Evolutionary conservation across 371 early-diverging fungal species (phyloP).

Genomic region (Batkoa obscura): DNA sequence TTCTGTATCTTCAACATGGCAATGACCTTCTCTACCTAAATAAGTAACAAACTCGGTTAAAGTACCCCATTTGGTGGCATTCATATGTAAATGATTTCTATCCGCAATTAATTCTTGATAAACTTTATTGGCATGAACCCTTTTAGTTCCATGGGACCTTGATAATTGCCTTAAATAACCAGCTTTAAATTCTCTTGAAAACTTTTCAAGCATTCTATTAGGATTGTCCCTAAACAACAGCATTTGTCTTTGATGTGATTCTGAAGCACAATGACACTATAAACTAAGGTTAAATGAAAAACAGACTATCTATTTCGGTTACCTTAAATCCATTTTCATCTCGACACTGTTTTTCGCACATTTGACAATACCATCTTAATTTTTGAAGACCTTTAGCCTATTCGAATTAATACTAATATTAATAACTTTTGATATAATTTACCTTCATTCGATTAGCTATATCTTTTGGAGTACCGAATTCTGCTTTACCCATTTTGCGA

Average conservation of each 20-base stretch:
- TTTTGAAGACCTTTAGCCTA: slow-evolving; percentile 81
- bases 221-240: slow-evolving; percentile 67
- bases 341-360: slow-evolving; percentile 80
- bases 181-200: slow-evolving; percentile 48
- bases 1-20: slow-evolving; percentile 73
- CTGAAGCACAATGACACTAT: slow-evolving; percentile 68
- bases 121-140: slow-evolving; percentile 75
- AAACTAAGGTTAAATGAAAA: not conserved
- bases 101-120: slow-evolving; percentile 92
- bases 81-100: slow-evolving; percentile 87
- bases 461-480: slow-evolving; percentile 57
- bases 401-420: not conserved
- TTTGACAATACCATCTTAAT: slow-evolving; percentile 85
- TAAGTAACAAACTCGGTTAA: slow-evolving; percentile 68
- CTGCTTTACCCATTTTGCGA: slow-evolving; percentile 61
- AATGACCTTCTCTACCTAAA: slow-evolving; percentile 66
- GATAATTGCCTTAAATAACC: slow-evolving; percentile 54
- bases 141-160: slow-evolving; percentile 59
- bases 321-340: slow-evolving; percentile 93
- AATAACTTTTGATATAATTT: not conserved
- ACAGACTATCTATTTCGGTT: not conserved
- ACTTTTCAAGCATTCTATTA: slow-evolving; percentile 38
- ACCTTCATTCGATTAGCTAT: slow-evolving; percentile 68
- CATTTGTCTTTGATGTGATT: slow-evolving; percentile 89
- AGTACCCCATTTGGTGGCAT: slow-evolving; percentile 78